Base-by-base conservation (phyloP, 2,329 filamentous ascomycete genomes). In the Blastomyces silverae region DNA sequence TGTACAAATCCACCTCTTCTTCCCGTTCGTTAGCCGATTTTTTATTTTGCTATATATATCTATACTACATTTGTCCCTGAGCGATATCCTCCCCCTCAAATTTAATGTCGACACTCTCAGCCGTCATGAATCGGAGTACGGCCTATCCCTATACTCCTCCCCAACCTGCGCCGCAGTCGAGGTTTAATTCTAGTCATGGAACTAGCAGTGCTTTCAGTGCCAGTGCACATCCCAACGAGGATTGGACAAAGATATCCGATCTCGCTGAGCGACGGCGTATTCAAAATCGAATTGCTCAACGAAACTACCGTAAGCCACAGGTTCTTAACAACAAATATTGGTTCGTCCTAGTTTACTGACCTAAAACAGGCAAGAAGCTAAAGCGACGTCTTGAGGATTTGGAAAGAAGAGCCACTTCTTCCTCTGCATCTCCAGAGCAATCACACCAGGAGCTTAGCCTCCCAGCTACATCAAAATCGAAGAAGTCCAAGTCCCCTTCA, bases 201-300 rank as follows among this genome's bases (percentile, higher is more conserved):
- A 95, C 90, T 67, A 96, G 91, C 81, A 96, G 91, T 79, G 93
- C 93, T 71, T 96, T 96, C 82, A 95, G 91, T 79, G 89, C 89
- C 72, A 95, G 91, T 69, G 93, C 92, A 72, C 95, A 96, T 77
- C 90, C 93, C 64, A 92, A 97, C 74, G 93, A 97, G 80, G 93
- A 97, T 81, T 97, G 93, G 93, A 97, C 93, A 75, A 96, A 97
- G 86, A 96, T 97, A 76, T 96, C 93, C 65, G 93, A 97, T 78
- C 87, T 97, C 66, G 93, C 92, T 62, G 93, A 97, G 80, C 88
- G 94, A 74, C 84, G 92, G 73, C 86, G 92, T 75, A 96, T 97
- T 81, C 92, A 97, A 80, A 97, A 97, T 81, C 88, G 93, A 71
- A 97, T 97, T 83, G 93, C 93, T 70, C 93, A 97, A 80, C 89